Base-by-base conservation (phyloP, 1,139 yeast species). In the Pichia sp. region DNA sequence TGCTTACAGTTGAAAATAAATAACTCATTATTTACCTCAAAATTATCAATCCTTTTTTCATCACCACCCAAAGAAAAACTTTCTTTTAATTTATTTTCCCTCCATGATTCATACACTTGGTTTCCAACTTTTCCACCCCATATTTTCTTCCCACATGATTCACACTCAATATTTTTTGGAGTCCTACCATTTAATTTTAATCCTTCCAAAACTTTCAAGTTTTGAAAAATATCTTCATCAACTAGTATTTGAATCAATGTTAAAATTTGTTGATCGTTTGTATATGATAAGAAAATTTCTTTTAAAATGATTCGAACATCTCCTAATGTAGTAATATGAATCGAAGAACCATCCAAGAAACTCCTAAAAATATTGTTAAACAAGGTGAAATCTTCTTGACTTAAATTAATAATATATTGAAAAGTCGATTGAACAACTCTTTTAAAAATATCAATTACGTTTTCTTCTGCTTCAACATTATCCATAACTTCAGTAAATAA, bases 71-170 rank as follows among this genome's bases (percentile, higher is more conserved):
- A n/a, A n/a, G n/a, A n/a, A n/a, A n/a, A n/a, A n/a, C n/a, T 6
- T 4, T 40, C 42, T 3, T 47, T 51, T 13, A 53, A 43, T 24
- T 49, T 52, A 18, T 41, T 43, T 20, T 56, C 50, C 53, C 75
- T 80, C 84, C 83, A 78, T 3, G 55, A 42, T 30, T 57, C 59
- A 42, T 63, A 72, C 35, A 69, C 61, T 10, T 60, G 62, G 3
- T 69, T 65, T 29, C 68, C 63, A 3, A 78, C 62, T 1, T 74
- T 74, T 0, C 72, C 56, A 0, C 95, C 95, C 73, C 84, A 76
- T 30, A 85, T 61, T 25, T 63, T 62, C 48, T 74, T 76, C 2
- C 83, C 85, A 58, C 95, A 86, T 0, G 80, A 75, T 39, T 82
- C 80, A 60, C 95, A 86, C 36, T 66, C 70, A 38, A 72, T 69